Percentiles rank a stretch among this genome's conserved stretches.
Conservation (phyloP, 208 protist genomes). For the Trichomonas tenax region DNA sequence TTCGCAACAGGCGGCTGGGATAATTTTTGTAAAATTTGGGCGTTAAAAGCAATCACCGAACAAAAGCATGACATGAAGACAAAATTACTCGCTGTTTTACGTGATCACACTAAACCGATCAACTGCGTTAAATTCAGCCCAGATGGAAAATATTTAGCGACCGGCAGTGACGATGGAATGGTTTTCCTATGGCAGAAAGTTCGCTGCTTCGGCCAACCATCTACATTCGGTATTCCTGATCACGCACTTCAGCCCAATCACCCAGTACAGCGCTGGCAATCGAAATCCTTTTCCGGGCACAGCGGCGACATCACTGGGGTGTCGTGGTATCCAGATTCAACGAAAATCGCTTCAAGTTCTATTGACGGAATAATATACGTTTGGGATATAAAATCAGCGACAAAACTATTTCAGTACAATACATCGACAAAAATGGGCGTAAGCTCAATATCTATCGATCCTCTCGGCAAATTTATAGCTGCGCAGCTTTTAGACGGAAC, state of each 20-base stretch:
- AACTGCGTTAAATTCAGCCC: conserved; percentile 1
- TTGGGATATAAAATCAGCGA: background rate
- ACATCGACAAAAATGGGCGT: background rate
- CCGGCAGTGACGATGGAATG: background rate
- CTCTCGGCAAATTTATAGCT: background rate
- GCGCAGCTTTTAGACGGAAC: background rate
- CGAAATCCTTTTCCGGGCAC: background rate
- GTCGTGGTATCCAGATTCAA: background rate
- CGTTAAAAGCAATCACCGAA: background rate
- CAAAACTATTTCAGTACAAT: background rate
- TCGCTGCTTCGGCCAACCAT: background rate
- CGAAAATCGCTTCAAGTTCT: background rate
- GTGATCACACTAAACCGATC: background rate
- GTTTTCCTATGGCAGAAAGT: conserved; percentile 1
- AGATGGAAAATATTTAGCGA: background rate
- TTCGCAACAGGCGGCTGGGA: conserved; percentile 6
- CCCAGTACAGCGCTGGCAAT: background rate
- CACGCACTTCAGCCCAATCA: background rate
- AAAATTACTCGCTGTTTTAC: background rate
- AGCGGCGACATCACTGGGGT: background rate
- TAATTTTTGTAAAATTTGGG: conserved; percentile 10
- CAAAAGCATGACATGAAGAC: background rate
- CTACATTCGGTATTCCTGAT: background rate
- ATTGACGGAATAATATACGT: background rate
- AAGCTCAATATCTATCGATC: background rate